Percentiles rank a stretch among this genome's conserved stretches.
Evolutionary conservation across 495 filamentous ascomycete species (phyloP).

Genomic region (Penicillium macrosclerotiorum): DNA sequence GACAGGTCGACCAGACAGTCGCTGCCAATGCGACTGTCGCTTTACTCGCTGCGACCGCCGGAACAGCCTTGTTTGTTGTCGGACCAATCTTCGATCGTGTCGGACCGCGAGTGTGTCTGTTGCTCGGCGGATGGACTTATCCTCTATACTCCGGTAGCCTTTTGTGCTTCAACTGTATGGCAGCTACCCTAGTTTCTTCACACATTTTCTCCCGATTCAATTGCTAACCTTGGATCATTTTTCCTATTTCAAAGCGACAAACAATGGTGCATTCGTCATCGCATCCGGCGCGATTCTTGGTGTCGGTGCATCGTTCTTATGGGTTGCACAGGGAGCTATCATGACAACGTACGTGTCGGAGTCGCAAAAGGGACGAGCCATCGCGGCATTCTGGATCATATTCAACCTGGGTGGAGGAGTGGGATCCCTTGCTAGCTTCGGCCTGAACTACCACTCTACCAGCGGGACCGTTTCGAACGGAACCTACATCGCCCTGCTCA

Average conservation of each 20-base stretch:
- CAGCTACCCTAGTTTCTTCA: no score
- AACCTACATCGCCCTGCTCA: constrained; percentile 51
- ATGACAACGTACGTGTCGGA: constrained; percentile 55
- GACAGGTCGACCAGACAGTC: constrained; percentile 44
- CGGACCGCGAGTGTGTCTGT: constrained; percentile 37
- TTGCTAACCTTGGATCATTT: neutral
- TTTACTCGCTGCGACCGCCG: constrained; percentile 37
- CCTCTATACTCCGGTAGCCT: constrained; percentile 42
- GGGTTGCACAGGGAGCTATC: constrained; percentile 56
- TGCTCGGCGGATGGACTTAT: constrained; percentile 46
- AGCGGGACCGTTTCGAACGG: constrained; percentile 43
- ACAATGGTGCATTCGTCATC: constrained; percentile 74
- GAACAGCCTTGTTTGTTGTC: constrained; percentile 41
- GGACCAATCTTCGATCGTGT: constrained; percentile 43
- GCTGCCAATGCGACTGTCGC: constrained; percentile 44
- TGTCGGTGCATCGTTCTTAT: constrained; percentile 49
- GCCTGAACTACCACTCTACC: constrained; percentile 44
- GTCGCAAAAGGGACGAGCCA: constrained; percentile 47
- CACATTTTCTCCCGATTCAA: no score
- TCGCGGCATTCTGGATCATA: constrained; percentile 54
- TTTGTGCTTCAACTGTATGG: constrained; percentile 36
- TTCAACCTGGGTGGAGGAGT: constrained; percentile 54
- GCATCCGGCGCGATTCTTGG: constrained; percentile 57
- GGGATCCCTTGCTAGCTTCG: constrained; percentile 49
- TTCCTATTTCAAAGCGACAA: constrained; percentile 51